Conservation (phyloP, 495 filamentous ascomycete species). For the Hyaloscypha finlandica region DNA sequence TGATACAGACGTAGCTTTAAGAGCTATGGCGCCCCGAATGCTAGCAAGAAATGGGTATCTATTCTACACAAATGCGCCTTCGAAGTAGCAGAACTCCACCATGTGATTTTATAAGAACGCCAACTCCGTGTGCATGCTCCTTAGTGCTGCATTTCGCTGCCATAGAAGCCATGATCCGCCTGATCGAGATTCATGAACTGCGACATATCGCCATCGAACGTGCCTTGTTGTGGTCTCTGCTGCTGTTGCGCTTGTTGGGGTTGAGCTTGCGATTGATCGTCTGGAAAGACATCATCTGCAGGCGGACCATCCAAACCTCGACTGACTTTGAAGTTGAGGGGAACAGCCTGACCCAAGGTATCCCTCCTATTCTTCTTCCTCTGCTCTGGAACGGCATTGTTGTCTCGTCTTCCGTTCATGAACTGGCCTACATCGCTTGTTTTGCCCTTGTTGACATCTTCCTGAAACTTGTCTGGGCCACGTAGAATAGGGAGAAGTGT, state of each 20-base stretch:
- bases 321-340: slow-evolving; percentile 38
- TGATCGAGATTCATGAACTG: slow-evolving; percentile 27
- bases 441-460: slow-evolving; percentile 40
- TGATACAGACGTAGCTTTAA: no score
- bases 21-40: background rate
- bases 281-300: slow-evolving; percentile 27
- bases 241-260: background rate
- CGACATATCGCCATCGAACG: slow-evolving; percentile 4
- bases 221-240: background rate
- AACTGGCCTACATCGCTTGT: slow-evolving; percentile 45
- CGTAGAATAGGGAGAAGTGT: slow-evolving; percentile 52
- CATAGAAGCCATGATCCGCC: slow-evolving; percentile 6
- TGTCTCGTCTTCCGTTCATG: slow-evolving; percentile 48
- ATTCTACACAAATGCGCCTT: slow-evolving; percentile 1
- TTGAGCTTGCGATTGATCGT: slow-evolving; percentile 5
- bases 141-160: slow-evolving; percentile 7
- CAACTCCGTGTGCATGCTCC: background rate
- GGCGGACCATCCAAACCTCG: slow-evolving; percentile 34
- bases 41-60: slow-evolving; percentile 7
- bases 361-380: slow-evolving; percentile 39
- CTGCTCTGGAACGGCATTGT: slow-evolving; percentile 30
- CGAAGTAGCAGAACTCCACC: background rate
- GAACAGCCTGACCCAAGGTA: slow-evolving; percentile 49
- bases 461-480: slow-evolving; percentile 38
- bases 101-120: background rate